Evolutionary conservation across 306 rosid genomes (phyloP).

Genomic region (Quercus dentata): DNA sequence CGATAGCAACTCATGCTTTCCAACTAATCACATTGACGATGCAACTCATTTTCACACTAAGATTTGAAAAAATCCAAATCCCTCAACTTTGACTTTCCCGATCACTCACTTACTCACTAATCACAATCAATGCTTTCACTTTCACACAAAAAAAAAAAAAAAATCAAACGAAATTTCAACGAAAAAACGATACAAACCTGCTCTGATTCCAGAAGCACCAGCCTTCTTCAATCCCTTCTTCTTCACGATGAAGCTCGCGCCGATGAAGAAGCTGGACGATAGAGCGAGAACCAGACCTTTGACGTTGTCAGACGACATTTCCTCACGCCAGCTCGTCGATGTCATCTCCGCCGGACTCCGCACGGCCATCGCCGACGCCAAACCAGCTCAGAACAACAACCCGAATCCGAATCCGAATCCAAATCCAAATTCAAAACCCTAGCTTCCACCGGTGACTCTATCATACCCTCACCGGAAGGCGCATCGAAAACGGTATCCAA

Average conservation of each 20-base stretch:
- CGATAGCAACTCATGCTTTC: too few relatives aligned
- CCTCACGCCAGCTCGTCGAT: slow-evolving; percentile 65
- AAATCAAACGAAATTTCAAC: not conserved
- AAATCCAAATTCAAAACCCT: slow-evolving; percentile 31
- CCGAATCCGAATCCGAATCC: too few relatives aligned
- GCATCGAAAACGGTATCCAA: not conserved
- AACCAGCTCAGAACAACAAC: not conserved
- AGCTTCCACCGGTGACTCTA: slow-evolving; percentile 8
- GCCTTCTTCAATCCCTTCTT: slow-evolving; percentile 91
- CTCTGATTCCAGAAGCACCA: slow-evolving; percentile 84
- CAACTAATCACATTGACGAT: not conserved
- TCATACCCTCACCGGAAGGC: slow-evolving; percentile 3
- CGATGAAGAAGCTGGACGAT: slow-evolving; percentile 83
- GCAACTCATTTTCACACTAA: not conserved
- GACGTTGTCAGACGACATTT: slow-evolving; percentile 78
- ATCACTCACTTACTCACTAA: too few relatives aligned
- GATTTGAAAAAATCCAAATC: not conserved
- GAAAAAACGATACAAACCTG: slow-evolving; percentile 40
- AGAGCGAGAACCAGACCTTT: slow-evolving; percentile 78
- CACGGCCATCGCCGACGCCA: slow-evolving; percentile 23
- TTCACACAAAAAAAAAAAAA: not conserved
- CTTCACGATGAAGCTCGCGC: slow-evolving; percentile 86
- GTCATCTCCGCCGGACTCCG: not conserved
- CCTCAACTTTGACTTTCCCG: too few relatives aligned
- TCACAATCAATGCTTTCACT: too few relatives aligned